Percentiles rank a stretch among this genome's conserved stretches.
phyloP scores from a whole-genome alignment of 352 stramenopile species.

The Pythium plurisporium region DNA sequence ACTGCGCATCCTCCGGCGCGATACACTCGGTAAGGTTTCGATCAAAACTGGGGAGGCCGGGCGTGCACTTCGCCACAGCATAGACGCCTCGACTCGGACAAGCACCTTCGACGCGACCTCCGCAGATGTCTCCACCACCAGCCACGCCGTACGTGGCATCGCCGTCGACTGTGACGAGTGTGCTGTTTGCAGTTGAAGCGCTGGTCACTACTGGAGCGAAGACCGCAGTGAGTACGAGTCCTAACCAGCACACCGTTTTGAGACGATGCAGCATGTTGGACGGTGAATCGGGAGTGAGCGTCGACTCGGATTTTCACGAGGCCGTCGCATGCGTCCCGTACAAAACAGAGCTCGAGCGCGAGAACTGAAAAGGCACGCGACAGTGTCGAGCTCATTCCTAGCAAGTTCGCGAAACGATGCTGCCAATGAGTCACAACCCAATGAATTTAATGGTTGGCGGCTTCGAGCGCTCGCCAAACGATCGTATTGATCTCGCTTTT shows the following conservation, averaged over 20 bases:
- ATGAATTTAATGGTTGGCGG: slow-evolving; percentile 5
- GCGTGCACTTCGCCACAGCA: slow-evolving; percentile 31
- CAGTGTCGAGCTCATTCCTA: too few species aligned
- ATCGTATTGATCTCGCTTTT: slow-evolving; percentile 2
- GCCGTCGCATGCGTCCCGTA: neutral
- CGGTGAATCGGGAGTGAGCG: too few species aligned
- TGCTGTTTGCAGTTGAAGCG: neutral
- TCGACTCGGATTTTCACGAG: too few species aligned
- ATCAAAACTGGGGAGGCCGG: slow-evolving; percentile 24
- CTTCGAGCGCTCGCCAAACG: slow-evolving; percentile 19
- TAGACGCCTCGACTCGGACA: slow-evolving; percentile 36
- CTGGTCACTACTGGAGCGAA: neutral
- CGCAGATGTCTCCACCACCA: neutral
- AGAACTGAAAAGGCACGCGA: too few species aligned
- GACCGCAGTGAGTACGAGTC: neutral
- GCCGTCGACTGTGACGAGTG: neutral
- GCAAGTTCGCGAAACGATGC: too few species aligned
- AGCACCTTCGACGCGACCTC: neutral
- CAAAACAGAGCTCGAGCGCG: too few species aligned
- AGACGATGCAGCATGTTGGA: neutral
- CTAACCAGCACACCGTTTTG: too few species aligned
- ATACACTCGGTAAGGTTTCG: slow-evolving; percentile 20
- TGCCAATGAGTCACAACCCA: neutral
- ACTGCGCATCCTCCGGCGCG: slow-evolving; percentile 36
- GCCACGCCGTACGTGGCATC: too few species aligned